Evolutionary conservation across 164 flowering plant genomes (phyloP).

Genomic region (Vitis rupestris): DNA sequence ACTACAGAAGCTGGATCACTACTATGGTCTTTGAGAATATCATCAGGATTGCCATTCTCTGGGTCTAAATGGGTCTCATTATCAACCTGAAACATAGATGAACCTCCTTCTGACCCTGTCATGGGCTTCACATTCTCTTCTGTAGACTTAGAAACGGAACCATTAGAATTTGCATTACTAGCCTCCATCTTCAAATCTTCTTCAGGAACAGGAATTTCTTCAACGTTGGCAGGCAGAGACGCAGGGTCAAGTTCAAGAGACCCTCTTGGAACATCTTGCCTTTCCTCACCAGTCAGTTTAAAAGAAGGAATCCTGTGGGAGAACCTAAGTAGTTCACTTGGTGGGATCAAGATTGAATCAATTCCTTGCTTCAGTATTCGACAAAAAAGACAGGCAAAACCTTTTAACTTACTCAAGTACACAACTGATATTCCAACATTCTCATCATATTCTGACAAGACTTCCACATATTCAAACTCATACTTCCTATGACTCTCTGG

Average conservation of each 20-base stretch:
- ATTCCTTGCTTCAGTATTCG: slow-evolving; percentile 18
- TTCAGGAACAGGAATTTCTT: slow-evolving; percentile 20
- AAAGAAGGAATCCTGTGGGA: slow-evolving; percentile 59
- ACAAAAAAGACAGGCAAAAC: slow-evolving; percentile 54
- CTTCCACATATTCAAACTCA: slow-evolving; percentile 63
- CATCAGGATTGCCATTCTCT: background rate
- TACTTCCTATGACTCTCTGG: slow-evolving; percentile 23
- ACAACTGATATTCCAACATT: slow-evolving; percentile 44
- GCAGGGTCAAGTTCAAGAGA: slow-evolving; percentile 74
- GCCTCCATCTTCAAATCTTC: slow-evolving; percentile 9
- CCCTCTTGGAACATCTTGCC: slow-evolving; percentile 49
- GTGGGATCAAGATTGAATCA: slow-evolving; percentile 28
- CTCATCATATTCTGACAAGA: slow-evolving; percentile 54
- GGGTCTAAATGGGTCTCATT: background rate
- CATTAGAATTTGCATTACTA: slow-evolving; percentile 4
- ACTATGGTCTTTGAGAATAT: background rate
- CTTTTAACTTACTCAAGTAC: slow-evolving; percentile 53
- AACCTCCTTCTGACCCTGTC: background rate
- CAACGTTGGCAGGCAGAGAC: slow-evolving; percentile 38
- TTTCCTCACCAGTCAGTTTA: slow-evolving; percentile 48
- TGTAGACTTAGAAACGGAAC: slow-evolving; percentile 9
- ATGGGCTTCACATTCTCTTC: slow-evolving; percentile 4
- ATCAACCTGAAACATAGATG: slow-evolving; percentile 7
- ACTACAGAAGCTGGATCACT: background rate
- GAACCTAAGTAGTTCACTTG: slow-evolving; percentile 45